Base-by-base conservation (phyloP, 2,329 filamentous ascomycete species). In the Colletotrichum falcatum region DNA sequence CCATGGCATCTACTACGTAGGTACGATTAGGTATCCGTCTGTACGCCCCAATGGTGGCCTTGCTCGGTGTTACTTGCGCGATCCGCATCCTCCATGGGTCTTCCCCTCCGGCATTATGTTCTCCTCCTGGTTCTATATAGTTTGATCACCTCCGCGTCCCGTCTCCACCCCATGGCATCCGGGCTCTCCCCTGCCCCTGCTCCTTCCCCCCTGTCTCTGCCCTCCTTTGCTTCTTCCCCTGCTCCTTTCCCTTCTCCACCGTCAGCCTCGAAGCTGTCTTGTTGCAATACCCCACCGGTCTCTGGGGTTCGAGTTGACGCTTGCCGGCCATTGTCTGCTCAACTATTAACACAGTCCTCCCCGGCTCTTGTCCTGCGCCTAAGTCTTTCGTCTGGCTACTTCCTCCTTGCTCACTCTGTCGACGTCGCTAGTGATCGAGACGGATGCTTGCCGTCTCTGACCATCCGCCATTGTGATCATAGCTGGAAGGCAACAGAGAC, bases 41-140 rank as follows among this genome's bases (percentile, higher is more conserved):
- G 33, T 39, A 37, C 60, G 58, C 33, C 66, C 49, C 62, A 56
- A 51, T 37, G 66, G 49, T 61, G 56, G 16, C 66, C 66, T 42
- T 54, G 64, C 48, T 55, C 67, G 23, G 58, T 70, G 64, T 53
- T 14, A 67, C 67, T 44, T 58, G 58, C 51, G 63, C 23, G 49
- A 44, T 54, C 64, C 64, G 23, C 44, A 42, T 58, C 56, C 58
- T 46, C 26, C 42, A 53, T 67, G 64, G 49, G 61, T 62, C 37
- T 66, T 46, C 58, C 61, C 58, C 64, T 70, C 58, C 58, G 64
- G 58, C 67, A 67, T 70, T 67, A 67, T 23, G 18, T 37, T 61
- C 35, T 59, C 64, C 58, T 70, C 64, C 67, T 58, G 51, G 63
- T 70, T 30, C 58, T 70, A 67, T 71, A 71, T 72, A 72, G 56